These are phyloP conservation scores for Bimuria novae-zelandiae DNA, from an alignment of 2,329 filamentous ascomycete species.

Conservation along the genomic window DNA sequence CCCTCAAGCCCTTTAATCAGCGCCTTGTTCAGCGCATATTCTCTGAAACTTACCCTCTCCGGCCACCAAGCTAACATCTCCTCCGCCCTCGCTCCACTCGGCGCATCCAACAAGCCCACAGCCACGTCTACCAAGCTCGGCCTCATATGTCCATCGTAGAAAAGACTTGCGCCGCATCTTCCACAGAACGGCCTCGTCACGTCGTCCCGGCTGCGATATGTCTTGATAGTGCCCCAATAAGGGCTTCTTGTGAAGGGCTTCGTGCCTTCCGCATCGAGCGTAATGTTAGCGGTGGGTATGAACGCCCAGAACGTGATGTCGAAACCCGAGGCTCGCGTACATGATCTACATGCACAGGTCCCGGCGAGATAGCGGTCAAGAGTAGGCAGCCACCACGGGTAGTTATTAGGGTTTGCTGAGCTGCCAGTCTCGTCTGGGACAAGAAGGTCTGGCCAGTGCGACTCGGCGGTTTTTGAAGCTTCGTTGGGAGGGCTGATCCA, in stretches of 20 bases:
- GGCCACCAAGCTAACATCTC: slow-evolving; percentile 49
- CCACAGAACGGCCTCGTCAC: slow-evolving; percentile 56
- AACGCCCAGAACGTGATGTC: slow-evolving; percentile 57
- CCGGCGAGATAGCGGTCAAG: slow-evolving; percentile 46
- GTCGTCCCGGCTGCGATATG: slow-evolving; percentile 50
- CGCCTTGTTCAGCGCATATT: slow-evolving; percentile 42
- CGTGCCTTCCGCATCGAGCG: slow-evolving; percentile 33
- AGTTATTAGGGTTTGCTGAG: slow-evolving; percentile 20
- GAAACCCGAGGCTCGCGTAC: slow-evolving; percentile 48
- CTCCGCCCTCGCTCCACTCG: slow-evolving; percentile 53
- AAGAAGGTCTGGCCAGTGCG: slow-evolving; percentile 49
- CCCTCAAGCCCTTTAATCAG: slow-evolving; percentile 45
- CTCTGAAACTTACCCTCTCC: slow-evolving; percentile 41
- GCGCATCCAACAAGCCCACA: slow-evolving; percentile 50
- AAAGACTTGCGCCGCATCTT: slow-evolving; percentile 52
- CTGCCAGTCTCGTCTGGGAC: slow-evolving; percentile 20
- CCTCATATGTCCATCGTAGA: slow-evolving; percentile 51
- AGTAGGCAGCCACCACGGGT: slow-evolving; percentile 37
- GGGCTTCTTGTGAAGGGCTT: slow-evolving; percentile 16
- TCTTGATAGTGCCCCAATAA: slow-evolving; percentile 48
- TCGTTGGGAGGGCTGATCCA: slow-evolving; percentile 41
- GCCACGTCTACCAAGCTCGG: slow-evolving; percentile 52
- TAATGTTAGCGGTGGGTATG: slow-evolving; percentile 43
- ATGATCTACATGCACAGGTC: slow-evolving; percentile 55
- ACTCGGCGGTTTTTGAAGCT: slow-evolving; percentile 35